A percentile compares a stretch with the other conserved stretches of the same genome.
These are phyloP conservation scores for Penicillium psychrosexuale DNA, from an alignment of 2,329 filamentous ascomycete species.

Conservation along the genomic window DNA sequence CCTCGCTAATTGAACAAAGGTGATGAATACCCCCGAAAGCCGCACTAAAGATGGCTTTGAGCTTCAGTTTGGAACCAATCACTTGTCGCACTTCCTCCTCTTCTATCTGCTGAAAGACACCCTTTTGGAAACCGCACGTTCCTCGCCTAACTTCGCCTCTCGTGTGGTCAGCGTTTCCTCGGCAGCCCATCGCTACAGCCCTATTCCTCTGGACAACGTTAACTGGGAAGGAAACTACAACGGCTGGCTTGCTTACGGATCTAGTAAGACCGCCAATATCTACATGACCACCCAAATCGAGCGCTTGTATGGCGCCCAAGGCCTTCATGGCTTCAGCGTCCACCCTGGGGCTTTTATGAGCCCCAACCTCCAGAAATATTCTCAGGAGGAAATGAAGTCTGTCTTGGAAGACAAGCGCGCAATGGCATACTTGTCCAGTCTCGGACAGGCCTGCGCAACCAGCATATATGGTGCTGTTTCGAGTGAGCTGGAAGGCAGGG, in stretches of 20 bases:
- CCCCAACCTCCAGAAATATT: not conserved
- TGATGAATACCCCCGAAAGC: conserved; percentile 20
- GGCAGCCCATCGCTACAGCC: conserved; percentile 19
- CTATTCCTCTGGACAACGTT: conserved; percentile 27
- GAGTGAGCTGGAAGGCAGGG: not conserved
- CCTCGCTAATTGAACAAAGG: too few species aligned
- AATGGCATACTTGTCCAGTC: not conserved
- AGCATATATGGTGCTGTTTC: not conserved
- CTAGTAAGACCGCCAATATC: conserved; percentile 53
- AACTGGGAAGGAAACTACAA: conserved; percentile 15
- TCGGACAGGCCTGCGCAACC: not conserved
- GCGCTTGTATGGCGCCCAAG: not conserved
- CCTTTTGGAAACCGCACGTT: conserved; percentile 11
- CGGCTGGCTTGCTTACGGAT: conserved; percentile 9
- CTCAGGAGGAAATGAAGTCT: not conserved
- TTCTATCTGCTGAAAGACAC: conserved; percentile 28
- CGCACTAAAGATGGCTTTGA: conserved; percentile 31
- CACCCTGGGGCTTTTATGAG: not conserved
- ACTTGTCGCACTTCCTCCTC: conserved; percentile 35
- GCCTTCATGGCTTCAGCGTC: not conserved
- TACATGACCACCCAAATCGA: not conserved
- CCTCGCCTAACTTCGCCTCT: not conserved
- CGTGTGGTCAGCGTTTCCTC: conserved; percentile 12
- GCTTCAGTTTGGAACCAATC: conserved; percentile 33
- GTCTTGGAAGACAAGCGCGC: not conserved